Percentiles rank a stretch among this genome's conserved stretches.
Conservation (phyloP, 768 basidiomycete species). For the Phlegmacium glaucopus region DNA sequence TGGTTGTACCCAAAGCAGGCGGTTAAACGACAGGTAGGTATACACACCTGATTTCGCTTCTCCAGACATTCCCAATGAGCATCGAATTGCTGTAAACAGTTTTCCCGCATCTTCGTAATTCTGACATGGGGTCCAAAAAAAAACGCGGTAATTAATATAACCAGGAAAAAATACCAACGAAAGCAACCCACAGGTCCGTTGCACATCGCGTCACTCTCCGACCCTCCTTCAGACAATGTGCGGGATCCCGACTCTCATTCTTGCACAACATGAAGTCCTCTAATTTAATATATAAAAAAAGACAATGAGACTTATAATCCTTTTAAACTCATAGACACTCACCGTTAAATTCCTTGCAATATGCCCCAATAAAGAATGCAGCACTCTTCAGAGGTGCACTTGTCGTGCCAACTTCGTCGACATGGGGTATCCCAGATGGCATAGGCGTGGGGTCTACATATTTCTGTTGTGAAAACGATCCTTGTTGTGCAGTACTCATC, state of each 20-base stretch:
- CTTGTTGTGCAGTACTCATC: constrained; percentile 53
- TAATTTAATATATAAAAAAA: constrained; percentile 5
- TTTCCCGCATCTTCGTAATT: constrained; percentile 89
- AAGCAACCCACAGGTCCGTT: constrained; percentile 74
- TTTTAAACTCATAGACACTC: constrained; percentile 23
- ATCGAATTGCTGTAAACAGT: constrained; percentile 84
- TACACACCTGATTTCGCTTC: constrained; percentile 84
- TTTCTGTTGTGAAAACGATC: constrained; percentile 42
- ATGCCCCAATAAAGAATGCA: constrained; percentile 93
- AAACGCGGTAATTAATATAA: not conserved
- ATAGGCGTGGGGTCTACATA: constrained; percentile 67
- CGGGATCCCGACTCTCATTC: constrained; percentile 84
- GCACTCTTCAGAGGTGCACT: constrained; percentile 95
- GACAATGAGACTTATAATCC: constrained; percentile 1
- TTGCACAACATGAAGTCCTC: constrained; percentile 89
- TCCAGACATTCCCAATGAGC: constrained; percentile 95
- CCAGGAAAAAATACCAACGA: not conserved
- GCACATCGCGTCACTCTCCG: constrained; percentile 94
- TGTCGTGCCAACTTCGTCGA: constrained; percentile 84
- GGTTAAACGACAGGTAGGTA: too few relatives aligned
- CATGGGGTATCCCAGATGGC: constrained; percentile 64
- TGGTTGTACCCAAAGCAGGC: too few relatives aligned
- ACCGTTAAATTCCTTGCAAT: constrained; percentile 98
- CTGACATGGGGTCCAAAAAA: constrained; percentile 35
- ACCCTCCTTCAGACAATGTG: constrained; percentile 93